Base-by-base conservation (phyloP, 73 alveolate species). In the Tetrahymena elliotti region DNA sequence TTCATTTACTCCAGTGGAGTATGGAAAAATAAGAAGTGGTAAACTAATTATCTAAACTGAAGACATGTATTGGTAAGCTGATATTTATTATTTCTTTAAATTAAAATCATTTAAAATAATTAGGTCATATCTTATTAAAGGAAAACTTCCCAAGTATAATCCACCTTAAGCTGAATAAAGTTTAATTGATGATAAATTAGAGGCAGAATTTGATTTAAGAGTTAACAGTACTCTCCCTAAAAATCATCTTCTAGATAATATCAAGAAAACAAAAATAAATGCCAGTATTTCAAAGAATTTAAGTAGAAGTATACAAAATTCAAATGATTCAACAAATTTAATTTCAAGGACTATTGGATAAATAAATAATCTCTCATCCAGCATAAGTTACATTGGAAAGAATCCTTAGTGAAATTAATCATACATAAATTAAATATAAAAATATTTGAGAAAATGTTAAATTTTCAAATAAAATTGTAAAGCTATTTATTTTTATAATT, bases 1-100 rank as follows among this genome's bases (percentile, higher is more conserved):
- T 35, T 97, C 99, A 36, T 99, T 98, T 95, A 97, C 99, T 37
- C 99, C 99, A 27, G 97, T 98, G 52, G 99, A 99, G 96, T 99
- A 99, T 97, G 99, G 99, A 4, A 98, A 98, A 95, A 98, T 99
- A 16, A 98, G 99, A 96, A 96, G 97, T 35, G 99, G 99, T 15
- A 98, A 97, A 82, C 97, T 99, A 18, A 97, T 98, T 68, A 97
- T 99, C 93, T 98, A 99, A 95, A 99, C 99, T 18, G 99, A 99
- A 95, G 99, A 99, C 93, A 99, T 99, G 98, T 97, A 98, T 96
- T 99, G 99, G 99, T 94, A 94, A 33, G 20, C n/a, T 52, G 6
- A 27, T 52, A 40, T 52, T 39, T 12, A 18, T 10, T 5, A 34
- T 31, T 16, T 10, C 20, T 33, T 41, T 94, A 24, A 68, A 10